These are phyloP conservation scores for Naegleria gruberi DNA, from an alignment of 208 protist species.

Conservation along the genomic window DNA sequence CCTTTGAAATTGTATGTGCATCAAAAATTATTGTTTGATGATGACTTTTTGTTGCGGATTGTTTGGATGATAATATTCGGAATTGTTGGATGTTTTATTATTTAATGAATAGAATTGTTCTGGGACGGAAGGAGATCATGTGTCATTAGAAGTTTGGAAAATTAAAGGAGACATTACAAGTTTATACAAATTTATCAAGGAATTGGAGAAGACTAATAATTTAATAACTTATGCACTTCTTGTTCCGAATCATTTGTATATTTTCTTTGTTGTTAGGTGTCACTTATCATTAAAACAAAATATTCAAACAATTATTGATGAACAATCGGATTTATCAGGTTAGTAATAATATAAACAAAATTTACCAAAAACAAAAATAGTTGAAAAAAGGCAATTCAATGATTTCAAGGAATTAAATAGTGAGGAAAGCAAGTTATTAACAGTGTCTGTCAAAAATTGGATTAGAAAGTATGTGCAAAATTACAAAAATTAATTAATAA, in stretches of 20 bases:
- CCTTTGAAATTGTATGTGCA: not conserved
- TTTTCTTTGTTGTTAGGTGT: not conserved
- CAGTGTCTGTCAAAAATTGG: not conserved
- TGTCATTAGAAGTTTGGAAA: not conserved
- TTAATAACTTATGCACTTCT: not conserved
- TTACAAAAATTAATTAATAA: not conserved
- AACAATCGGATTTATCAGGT: not conserved
- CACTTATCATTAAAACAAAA: not conserved
- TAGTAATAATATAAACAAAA: too few species aligned
- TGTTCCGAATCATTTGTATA: not conserved
- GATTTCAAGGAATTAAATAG: not conserved
- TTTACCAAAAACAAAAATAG: not conserved
- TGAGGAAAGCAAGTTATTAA: not conserved
- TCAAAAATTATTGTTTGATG: not conserved
- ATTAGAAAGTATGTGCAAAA: not conserved
- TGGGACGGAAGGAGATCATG: not conserved
- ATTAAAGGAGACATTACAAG: not conserved
- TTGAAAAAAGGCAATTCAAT: not conserved
- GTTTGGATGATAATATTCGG: not conserved
- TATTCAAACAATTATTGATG: not conserved
- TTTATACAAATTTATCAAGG: not conserved
- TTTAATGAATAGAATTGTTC: not conserved
- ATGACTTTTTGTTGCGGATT: not conserved
- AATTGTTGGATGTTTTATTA: too few species aligned
- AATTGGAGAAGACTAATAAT: not conserved